Evolutionary conservation across 176 grass and related monocot genomes (phyloP).

Genomic region (Oryza glumipatula): DNA sequence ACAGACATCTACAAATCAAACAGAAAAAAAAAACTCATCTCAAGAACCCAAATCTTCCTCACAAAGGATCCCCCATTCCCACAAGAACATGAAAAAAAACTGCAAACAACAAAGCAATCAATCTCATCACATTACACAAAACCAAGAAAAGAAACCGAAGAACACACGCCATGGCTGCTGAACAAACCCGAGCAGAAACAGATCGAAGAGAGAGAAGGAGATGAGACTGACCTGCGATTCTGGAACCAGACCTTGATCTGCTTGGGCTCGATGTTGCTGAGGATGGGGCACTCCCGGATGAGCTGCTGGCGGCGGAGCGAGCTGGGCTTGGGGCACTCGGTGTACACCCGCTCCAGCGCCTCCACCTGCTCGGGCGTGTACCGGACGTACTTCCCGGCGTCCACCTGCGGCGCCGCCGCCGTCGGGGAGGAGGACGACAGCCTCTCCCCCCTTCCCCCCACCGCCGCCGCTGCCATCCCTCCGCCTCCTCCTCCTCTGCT

Average conservation of each 20-base stretch:
- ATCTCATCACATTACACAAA: not conserved
- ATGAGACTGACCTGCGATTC: constrained; percentile 71
- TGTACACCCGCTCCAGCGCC: constrained; percentile 94
- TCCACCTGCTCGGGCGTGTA: constrained; percentile 99
- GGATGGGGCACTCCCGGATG: constrained; percentile 89
- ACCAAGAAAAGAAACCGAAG: not conserved
- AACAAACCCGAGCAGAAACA: not conserved
- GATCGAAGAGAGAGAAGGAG: not conserved
- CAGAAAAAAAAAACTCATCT: not conserved
- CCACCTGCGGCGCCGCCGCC: constrained; percentile 59
- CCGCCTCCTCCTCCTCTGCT: not conserved
- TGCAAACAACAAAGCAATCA: not conserved
- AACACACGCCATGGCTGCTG: not conserved
- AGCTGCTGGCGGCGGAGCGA: constrained; percentile 86
- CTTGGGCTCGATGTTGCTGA: constrained; percentile 95
- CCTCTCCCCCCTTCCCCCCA: constrained; percentile 47
- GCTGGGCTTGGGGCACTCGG: constrained; percentile 95
- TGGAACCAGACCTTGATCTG: constrained; percentile 99
- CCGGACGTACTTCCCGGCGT: constrained; percentile 92
- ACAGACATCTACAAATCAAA: not conserved
- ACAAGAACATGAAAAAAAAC: not conserved
- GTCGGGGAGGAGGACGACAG: constrained; percentile 52
- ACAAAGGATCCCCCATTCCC: not conserved
- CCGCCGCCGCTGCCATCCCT: constrained; percentile 70
- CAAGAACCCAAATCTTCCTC: not conserved